These are phyloP conservation scores for Kernera saxatilis DNA, from an alignment of 345 rosid genomes.

Conservation along the genomic window DNA sequence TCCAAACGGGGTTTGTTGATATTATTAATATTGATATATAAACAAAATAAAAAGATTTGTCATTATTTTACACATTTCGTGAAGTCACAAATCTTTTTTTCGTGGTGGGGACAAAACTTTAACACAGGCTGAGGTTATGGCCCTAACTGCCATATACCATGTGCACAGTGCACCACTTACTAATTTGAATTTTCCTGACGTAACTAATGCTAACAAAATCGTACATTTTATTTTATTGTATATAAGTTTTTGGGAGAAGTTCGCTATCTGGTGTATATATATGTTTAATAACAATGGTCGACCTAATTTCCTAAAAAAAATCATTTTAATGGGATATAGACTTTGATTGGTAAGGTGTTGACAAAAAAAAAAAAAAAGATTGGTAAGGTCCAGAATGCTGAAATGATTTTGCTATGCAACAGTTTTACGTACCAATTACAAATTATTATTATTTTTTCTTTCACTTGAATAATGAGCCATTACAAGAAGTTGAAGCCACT, in stretches of 20 bases:
- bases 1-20: too few relatives aligned
- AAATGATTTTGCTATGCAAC: neutral
- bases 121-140: constrained; percentile 34
- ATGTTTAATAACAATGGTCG: neutral
- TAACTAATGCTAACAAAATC: constrained; percentile 3
- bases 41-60: neutral
- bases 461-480: too few relatives aligned
- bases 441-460: too few relatives aligned
- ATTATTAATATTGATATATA: neutral
- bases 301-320: neutral
- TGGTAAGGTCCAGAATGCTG: neutral
- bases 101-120: constrained; percentile 34
- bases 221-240: neutral
- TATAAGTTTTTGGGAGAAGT: neutral
- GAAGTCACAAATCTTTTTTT: constrained; percentile 31
- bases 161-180: constrained; percentile 31
- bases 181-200: constrained; percentile 1
- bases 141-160: constrained; percentile 35
- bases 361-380: too few relatives aligned
- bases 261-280: neutral
- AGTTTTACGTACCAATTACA: neutral
- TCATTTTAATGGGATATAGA: neutral
- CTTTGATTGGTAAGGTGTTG: neutral
- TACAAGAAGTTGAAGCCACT: too few relatives aligned
- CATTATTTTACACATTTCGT: constrained; percentile 3